Evolutionary conservation across 1,284 basidiomycete species (phyloP), one percentile per base, ranked within the genome.

Genomic region (Ceratobasidium sp.): DNA sequence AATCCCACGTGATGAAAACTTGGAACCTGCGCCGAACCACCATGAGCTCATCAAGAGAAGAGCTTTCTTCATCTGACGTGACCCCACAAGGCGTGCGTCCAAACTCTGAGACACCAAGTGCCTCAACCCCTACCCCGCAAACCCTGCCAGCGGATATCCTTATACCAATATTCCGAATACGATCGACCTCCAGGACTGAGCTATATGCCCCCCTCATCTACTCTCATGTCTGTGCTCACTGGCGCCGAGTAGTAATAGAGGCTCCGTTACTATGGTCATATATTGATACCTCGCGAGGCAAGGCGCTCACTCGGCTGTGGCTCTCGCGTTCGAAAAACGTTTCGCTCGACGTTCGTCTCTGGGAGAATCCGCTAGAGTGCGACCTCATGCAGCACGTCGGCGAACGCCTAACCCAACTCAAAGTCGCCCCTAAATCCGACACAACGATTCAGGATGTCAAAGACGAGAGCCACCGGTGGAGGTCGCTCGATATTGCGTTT

Each of bases 161-260:
- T n/a, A n/a, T n/a, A n/a, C n/a, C n/a, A n/a, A n/a, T n/a, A n/a
- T n/a, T n/a, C n/a, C n/a, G n/a, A n/a, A n/a, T n/a, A n/a, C n/a
- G n/a, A n/a, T n/a, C n/a, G n/a, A n/a, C n/a, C n/a, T n/a, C n/a
- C n/a, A n/a, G n/a, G n/a, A n/a, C n/a, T n/a, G 34, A 34, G 22
- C 7, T 37, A 24, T 64, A 64, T 19, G 48, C 48, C n/a, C 62
- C 62, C 19, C 62, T 64, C 7, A 64, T 64, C 1, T 64, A 43
- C 27, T 49, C 62, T 22, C 62, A 64, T 49, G 62, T 64, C 24
- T 64, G 62, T 24, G 46, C 46, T 11, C 62, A 64, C 62, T 64
- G 62, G 62, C 46, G 46, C 19, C 62, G 43, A 19, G 13, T 31
- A 7, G 43, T 27, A 22, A n/a, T 51, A 22, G 19, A 14, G 1